Base-by-base conservation (phyloP, 257 asterid genomes). In the Petrea volubilis region DNA sequence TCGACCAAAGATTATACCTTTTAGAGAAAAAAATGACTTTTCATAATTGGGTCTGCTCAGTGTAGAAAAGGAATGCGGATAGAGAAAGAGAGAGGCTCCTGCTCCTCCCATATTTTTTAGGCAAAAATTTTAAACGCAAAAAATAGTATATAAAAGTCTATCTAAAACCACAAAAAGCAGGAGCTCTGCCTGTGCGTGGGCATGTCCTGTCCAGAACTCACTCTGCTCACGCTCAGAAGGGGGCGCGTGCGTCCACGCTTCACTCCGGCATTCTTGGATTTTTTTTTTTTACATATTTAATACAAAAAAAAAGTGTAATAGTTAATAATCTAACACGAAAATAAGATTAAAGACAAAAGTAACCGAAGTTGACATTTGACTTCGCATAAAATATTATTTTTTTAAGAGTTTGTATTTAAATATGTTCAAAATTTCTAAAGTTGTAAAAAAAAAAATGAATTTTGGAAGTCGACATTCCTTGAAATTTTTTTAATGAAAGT, bases 91-190 rank as follows among this genome's bases (percentile, higher is more conserved):
- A n/a, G n/a, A n/a, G n/a, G n/a, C n/a, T n/a, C n/a, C n/a, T n/a
- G n/a, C 44, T 51, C 61, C 78, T 46, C 76, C 85, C 90, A 86
- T 86, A 25, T 23, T 63, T 52, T 27, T 56, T 65, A 14, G 41
- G 11, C 27, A 47, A 34, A 34, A 13, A 1, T 66, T 36, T 57
- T 56, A 38, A 7, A 38, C 1, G 43, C 4, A 12, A 5, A 38
- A 38, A 46, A 10, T 57, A 25, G 53, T n/a, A 31, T 31, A 41
- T 38, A 60, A 18, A 2, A 59, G 18, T 10, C 33, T 10, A 3
- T 60, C 58, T 8, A n/a, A 41, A 41, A 40, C 78, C 77, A 77
- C 81, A 72, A 17, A n/a, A 38, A 31, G 47, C 50, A 43, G 49
- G 61, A 44, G 57, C 41, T 25, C 47, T 43, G 9, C 10, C 41